Percentiles rank a stretch among this genome's conserved stretches.
These are phyloP conservation scores for Leccinum olivaceopallidum DNA, from an alignment of 768 basidiomycete genomes.

Conservation along the genomic window DNA sequence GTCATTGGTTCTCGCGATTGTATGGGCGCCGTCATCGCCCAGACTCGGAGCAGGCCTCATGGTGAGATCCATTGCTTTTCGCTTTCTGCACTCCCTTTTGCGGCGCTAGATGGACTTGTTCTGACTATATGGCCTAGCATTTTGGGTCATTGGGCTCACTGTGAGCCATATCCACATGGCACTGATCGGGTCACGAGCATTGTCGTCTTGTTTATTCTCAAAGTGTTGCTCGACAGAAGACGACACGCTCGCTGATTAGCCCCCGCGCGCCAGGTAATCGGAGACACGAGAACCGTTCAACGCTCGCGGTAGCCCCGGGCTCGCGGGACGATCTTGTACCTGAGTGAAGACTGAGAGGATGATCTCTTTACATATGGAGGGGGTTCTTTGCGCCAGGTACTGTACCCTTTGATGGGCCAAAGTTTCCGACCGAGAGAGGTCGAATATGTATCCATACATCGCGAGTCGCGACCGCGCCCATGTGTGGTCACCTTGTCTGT, in stretches of 20 bases:
- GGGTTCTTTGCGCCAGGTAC: neutral
- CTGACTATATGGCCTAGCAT: too few species aligned
- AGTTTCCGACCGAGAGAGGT: conserved; percentile 15
- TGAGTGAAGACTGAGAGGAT: conserved; percentile 1
- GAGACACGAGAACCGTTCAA: neutral
- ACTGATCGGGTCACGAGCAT: neutral
- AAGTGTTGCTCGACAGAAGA: neutral
- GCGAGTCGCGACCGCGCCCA: neutral
- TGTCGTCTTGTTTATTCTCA: neutral
- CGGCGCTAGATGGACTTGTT: too few species aligned
- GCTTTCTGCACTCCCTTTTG: too few species aligned
- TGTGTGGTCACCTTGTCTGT: neutral
- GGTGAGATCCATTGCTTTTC: too few species aligned
- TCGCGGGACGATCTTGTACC: conserved; percentile 14
- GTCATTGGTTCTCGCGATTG: too few species aligned
- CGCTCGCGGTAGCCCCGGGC: neutral
- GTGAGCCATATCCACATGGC: neutral
- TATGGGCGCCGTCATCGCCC: too few species aligned
- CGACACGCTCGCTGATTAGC: neutral
- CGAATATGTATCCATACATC: neutral
- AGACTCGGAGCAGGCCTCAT: too few species aligned
- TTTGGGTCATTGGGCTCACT: too few species aligned
- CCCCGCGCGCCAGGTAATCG: neutral
- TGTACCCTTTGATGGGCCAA: neutral
- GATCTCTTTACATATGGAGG: conserved; percentile 5